Evolutionary conservation across 106 monocot species (phyloP).

Genomic region (Dioscorea zingiberensis): DNA sequence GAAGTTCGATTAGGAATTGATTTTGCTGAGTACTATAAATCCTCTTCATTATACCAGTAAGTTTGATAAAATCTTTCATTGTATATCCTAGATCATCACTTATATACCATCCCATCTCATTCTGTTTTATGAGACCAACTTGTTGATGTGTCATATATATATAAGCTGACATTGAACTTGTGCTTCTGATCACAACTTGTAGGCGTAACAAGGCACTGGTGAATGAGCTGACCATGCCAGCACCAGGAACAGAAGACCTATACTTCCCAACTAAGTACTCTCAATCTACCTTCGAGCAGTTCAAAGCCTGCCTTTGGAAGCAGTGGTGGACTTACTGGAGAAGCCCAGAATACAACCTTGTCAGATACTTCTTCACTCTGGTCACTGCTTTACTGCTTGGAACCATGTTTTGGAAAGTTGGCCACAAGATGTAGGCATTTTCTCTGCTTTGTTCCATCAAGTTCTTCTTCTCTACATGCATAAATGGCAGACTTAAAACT

Average conservation of each 20-base stretch:
- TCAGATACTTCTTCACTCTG: constrained; percentile 60
- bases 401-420: constrained; percentile 64
- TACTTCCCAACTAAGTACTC: constrained; percentile 50
- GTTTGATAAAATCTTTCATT: neutral
- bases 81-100: too few species aligned
- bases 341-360: constrained; percentile 70
- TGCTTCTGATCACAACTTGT: neutral
- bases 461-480: too few species aligned
- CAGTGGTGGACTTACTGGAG: constrained; percentile 84
- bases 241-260: constrained; percentile 40
- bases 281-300: constrained; percentile 35
- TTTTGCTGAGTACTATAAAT: constrained; percentile 52
- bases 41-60: constrained; percentile 41
- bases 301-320: constrained; percentile 73
- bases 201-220: constrained; percentile 53
- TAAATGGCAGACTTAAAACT: too few species aligned
- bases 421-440: constrained; percentile 39
- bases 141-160: neutral
- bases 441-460: too few species aligned
- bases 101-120: too few species aligned
- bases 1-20: constrained; percentile 50
- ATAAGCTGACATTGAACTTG: neutral
- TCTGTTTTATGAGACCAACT: too few species aligned
- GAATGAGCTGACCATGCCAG: constrained; percentile 42
- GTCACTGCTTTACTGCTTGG: constrained; percentile 60